Base-by-base conservation (phyloP, 2,329 filamentous ascomycete genomes). In the Talaromyces amestolkiae region DNA sequence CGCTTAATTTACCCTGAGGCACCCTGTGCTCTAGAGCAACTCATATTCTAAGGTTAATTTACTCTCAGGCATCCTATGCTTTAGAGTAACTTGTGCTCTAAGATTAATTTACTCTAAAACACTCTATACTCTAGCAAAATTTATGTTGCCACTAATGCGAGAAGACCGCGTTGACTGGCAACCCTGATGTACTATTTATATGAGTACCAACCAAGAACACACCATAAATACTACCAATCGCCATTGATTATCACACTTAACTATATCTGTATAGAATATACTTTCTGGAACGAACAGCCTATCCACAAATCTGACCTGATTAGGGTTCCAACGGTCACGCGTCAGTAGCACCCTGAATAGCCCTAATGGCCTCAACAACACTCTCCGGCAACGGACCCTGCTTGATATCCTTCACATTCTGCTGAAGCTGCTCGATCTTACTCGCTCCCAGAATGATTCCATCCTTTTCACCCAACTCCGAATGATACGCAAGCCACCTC, bases 361-460 rank as follows among this genome's bases (percentile, higher is more conserved):
- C 61, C 49, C 24, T 45, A 35, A 63, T 63, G 1, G 49, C 35
- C 49, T 35, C 47, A 8, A 56, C 37, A n/a, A 96, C 88, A 24
- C 92, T 91, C 9, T 90, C 86, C 0, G 91, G 91, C 68, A 96
- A 79, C 0, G 91, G 91, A 0, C 91, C 86, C 72, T 88, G 87
- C 70, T 86, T 84, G 15, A 87, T 70, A 70, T 87, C 84, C 37
- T 73, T 78, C 51, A 89, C 74, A 67, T 88, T 89, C 7, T 78
- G 74, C 70, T 86, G 79, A 35, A 89, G 70, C 72, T 89, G 86
- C 31, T 75, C 71, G 66, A 84, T 77, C 68, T 80, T 87, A 67
- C 83, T 86, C 1, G 87, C 84, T 8, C 86, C 86, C 66, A 89
- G 80, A 35, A 88, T 83, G 24, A 88, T 79, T 13, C 85, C 86